Evolutionary conservation across 768 basidiomycete genomes (phyloP), one percentile per base, ranked within the genome.

Genomic region (Boletus sp.): DNA sequence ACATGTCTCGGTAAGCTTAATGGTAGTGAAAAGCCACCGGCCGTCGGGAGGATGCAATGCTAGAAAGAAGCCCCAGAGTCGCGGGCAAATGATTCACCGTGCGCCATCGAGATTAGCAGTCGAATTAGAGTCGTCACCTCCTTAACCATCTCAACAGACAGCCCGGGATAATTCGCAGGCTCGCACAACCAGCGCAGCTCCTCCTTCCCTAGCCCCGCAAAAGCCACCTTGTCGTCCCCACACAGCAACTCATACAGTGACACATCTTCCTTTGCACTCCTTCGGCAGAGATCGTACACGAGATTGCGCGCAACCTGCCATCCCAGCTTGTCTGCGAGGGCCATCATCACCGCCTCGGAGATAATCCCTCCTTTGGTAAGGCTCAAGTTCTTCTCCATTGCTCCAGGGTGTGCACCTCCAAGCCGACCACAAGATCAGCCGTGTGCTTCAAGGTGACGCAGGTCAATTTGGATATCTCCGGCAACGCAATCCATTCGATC

Each of bases 341-440:
- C 71, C 79, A 79, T 79, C 79, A 79, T 80, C 47, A 78, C 77
- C 1, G 77, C 79, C 61, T 80, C 78, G 20, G 76, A 77, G 20
- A 72, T 72, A 52, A 80, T 73, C 2, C 71, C 68, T 0, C 78
- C 78, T 35, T 73, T 69, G 18, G 78, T 78, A 5, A 75, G 37
- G 6, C 62, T 58, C 56, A 80, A 50, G 50, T 80, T 80, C 57
- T 47, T 74, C 54, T 59, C 64, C 79, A 80, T 80, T 12, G 66
- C 71, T 10, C 66, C 73, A 0, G 71, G 66, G n/a, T n/a, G 58
- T 78, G 69, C 8, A 80, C 76, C 49, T 80, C 75, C 52, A 80
- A 54, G 3, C 78, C 78, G 28, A 62, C 62, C 11, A 78, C 55
- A 7, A 80, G 57, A 8, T 69, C 67, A 29, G 57, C 60, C 1